Base-by-base conservation (phyloP, 129 eudicot species). In the Centaurea solstitialis region DNA sequence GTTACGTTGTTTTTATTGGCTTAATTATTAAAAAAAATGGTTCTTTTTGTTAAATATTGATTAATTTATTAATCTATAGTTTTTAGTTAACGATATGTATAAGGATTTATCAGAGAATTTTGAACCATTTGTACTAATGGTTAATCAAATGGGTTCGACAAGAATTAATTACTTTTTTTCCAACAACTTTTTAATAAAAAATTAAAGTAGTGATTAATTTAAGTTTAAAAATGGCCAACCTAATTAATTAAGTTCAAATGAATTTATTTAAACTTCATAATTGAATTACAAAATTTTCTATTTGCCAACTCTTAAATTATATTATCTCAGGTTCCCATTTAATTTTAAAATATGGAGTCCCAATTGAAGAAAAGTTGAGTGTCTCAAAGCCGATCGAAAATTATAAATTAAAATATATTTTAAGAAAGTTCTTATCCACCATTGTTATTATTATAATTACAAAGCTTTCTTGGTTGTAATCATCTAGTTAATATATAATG, bases 371-470 rank as follows among this genome's bases (percentile, higher is more conserved):
- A 41, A 41, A 41, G 47, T 41, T 26, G 30, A 2, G 30, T 26
- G 30, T 26, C 30, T 26, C 30, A 26, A 26, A 26, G 30, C 30
- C 30, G 7, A 12, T 12, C 20, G 7, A 13, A 13, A 26, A 26
- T 50, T 53, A 53, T 13, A 53, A 50, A 53, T 53, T 57, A 57
- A 57, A 57, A 57, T 57, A 57, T 57, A 57, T 57, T 57, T 57
- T 57, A 57, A 57, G 65, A 57, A n/a, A n/a, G 64, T 57, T 57
- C 64, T 57, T 57, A 57, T 57, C 64, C 64, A 57, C 64, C 64
- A 57, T 17, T 57, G 18, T n/a, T 17, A 57, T 57, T 43, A 43
- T 43, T 57, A 57, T 57, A 4, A 57, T 57, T 57, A 57, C 22
- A 57, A 57, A 13, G 6, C n/a, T 57, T 57, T 7, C 65, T 4